Evolutionary conservation across 1,284 basidiomycete species (phyloP).

Genomic region (Rhizoctonia solani): DNA sequence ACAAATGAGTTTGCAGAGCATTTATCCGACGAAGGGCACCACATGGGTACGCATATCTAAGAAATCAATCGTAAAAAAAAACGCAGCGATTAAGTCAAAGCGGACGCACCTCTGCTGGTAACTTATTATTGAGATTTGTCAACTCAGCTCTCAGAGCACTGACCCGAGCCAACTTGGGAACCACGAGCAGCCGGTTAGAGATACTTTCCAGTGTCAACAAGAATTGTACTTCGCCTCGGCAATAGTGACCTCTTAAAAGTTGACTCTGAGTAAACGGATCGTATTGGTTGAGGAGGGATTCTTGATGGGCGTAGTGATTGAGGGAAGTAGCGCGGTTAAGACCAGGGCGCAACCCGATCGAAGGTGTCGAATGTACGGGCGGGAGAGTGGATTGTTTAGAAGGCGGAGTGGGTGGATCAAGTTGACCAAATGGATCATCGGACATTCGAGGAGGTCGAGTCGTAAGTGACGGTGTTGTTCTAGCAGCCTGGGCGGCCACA

Average conservation of each 20-base stretch:
- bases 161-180: constrained; percentile 92
- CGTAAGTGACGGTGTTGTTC: constrained; percentile 71
- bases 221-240: constrained; percentile 91
- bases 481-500: constrained; percentile 60
- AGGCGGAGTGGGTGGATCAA: constrained; percentile 51
- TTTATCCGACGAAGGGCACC: constrained; percentile 80
- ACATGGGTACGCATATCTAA: constrained; percentile 95
- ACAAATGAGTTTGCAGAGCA: constrained; percentile 46
- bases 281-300: constrained; percentile 66
- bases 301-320: constrained; percentile 53
- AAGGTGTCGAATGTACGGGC: constrained; percentile 48
- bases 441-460: constrained; percentile 52
- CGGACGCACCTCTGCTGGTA: constrained; percentile 82
- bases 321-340: constrained; percentile 64
- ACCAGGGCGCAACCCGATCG: constrained; percentile 46
- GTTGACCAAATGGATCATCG: constrained; percentile 73
- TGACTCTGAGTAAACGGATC: constrained; percentile 67
- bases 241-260: constrained; percentile 87
- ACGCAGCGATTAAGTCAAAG: constrained; percentile 28
- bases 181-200: constrained; percentile 86
- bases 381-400: constrained; percentile 42
- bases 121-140: constrained; percentile 92
- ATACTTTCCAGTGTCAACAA: constrained; percentile 89
- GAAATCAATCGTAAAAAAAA: not conserved
- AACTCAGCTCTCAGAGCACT: constrained; percentile 95